Percentiles rank a stretch among this genome's conserved stretches.
phyloP scores from a whole-genome alignment of 805 yeast species.

The Tetrapisispora pingtungensis region DNA sequence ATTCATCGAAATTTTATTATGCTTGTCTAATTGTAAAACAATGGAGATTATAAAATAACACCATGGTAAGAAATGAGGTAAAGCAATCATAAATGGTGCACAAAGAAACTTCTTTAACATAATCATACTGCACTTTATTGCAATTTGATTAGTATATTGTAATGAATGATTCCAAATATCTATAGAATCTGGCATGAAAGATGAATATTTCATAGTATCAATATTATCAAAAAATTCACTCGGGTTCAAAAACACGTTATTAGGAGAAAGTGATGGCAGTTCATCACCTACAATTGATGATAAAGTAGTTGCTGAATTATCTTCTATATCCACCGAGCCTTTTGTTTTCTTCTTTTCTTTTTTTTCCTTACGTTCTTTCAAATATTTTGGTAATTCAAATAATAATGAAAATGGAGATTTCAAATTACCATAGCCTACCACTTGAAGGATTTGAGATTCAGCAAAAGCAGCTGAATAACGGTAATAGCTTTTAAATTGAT shows the following conservation, averaged over 20 bases:
- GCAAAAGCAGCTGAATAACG: slow-evolving; percentile 71
- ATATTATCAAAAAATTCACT: slow-evolving; percentile 19
- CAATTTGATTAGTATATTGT: slow-evolving; percentile 49
- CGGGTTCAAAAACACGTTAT: neutral
- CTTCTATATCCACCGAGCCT: neutral
- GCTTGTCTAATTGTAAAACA: slow-evolving; percentile 41
- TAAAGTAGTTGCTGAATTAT: slow-evolving; percentile 4
- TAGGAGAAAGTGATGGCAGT: neutral
- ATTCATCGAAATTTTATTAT: slow-evolving; percentile 10
- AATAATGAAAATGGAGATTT: slow-evolving; percentile 67
- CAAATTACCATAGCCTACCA: slow-evolving; percentile 70
- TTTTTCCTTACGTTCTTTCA: slow-evolving; percentile 61
- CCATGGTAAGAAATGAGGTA: slow-evolving; percentile 72
- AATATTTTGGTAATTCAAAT: slow-evolving; percentile 60
- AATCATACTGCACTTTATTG: slow-evolving; percentile 56
- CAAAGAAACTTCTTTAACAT: slow-evolving; percentile 54
- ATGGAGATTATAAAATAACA: slow-evolving; percentile 58
- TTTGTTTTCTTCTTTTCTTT: slow-evolving; percentile 48
- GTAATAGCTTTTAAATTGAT: slow-evolving; percentile 54
- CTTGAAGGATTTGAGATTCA: slow-evolving; percentile 60
- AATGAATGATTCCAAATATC: slow-evolving; percentile 47
- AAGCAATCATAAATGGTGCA: slow-evolving; percentile 58
- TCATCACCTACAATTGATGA: neutral
- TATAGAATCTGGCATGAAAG: slow-evolving; percentile 17
- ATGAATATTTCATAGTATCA: slow-evolving; percentile 19